Conservation (phyloP, 1,284 basidiomycete genomes). For the Trametes versicolor region DNA sequence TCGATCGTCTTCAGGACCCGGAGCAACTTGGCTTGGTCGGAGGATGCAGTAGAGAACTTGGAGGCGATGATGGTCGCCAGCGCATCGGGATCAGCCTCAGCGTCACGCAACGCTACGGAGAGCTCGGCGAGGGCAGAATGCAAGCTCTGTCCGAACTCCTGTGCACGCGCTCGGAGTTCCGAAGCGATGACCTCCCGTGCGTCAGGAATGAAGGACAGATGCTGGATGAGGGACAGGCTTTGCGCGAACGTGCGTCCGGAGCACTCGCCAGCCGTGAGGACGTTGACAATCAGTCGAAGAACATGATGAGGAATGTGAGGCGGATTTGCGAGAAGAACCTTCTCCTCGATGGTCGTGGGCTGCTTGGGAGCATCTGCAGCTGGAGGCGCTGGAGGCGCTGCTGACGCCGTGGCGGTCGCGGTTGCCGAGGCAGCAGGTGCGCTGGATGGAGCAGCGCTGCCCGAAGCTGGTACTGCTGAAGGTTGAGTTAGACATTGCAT, state of each 20-base stretch:
- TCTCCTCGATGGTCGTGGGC: conserved; percentile 63
- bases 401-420: conserved; percentile 29
- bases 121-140: conserved; percentile 83
- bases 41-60: conserved; percentile 92
- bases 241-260: conserved; percentile 95
- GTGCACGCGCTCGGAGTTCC: conserved; percentile 86
- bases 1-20: conserved; percentile 96
- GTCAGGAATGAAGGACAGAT: conserved; percentile 87
- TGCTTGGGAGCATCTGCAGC: conserved; percentile 37
- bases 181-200: conserved; percentile 88
- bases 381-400: conserved; percentile 37
- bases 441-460: not conserved
- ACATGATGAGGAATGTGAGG: conserved; percentile 86
- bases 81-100: conserved; percentile 60
- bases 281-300: conserved; percentile 91
- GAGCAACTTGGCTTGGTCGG: conserved; percentile 92
- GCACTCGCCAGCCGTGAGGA: conserved; percentile 93
- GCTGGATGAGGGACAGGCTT: conserved; percentile 89
- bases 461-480: conserved; percentile 1
- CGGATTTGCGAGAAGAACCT: conserved; percentile 71
- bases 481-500: not conserved
- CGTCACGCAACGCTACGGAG: conserved; percentile 62
- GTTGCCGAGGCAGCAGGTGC: not conserved
- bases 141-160: conserved; percentile 84
- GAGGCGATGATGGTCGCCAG: conserved; percentile 77